Base-by-base conservation (phyloP, 441 rosid species). In the Brassica balearica region DNA sequence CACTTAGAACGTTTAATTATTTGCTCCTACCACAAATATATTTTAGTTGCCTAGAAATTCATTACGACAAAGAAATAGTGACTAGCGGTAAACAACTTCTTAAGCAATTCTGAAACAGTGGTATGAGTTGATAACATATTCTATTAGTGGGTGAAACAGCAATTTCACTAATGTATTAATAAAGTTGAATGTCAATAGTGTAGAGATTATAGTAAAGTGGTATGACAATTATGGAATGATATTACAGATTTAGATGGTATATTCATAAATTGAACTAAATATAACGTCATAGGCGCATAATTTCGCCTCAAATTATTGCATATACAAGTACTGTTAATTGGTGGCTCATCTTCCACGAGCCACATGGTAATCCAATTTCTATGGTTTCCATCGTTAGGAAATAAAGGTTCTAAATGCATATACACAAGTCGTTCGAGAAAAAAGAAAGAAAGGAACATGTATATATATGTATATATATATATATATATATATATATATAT, bases 341-440 rank as follows among this genome's bases (percentile, higher is more conserved):
- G 63, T 75, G 3, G 68, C 63, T 80, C 82, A 80, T 75, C 55
- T 74, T 80, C 82, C 82, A 80, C 70, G 69, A 75, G 38, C 63
- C 82, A 80, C 82, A 80, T 29, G 82, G 58, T 53, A 27, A 1
- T 17, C 82, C 82, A 79, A 79, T 68, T 68, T 68, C 78, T 62
- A 73, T 8, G 82, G 82, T 73, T 34, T 53, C 60, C 74, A 73
- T 68, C 74, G 69, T 72, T 77, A 27, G 59, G 15, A 72, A 48
- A 72, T 72, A 78, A 66, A 72, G 69, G 25, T 53, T 3, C 55
- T 41, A 20, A 6, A 59, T 46, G 43, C 64, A 60, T 61, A 23
- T 48, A 3, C 23, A 55, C 60, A 17, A 9, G 20, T 55, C 60
- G 60, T 15, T 55, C 23, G 60, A 55, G 3, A 55, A 55, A 59